These are phyloP conservation scores for Fraxinus floribunda DNA, from an alignment of 305 asterid genomes.

Conservation along the genomic window DNA sequence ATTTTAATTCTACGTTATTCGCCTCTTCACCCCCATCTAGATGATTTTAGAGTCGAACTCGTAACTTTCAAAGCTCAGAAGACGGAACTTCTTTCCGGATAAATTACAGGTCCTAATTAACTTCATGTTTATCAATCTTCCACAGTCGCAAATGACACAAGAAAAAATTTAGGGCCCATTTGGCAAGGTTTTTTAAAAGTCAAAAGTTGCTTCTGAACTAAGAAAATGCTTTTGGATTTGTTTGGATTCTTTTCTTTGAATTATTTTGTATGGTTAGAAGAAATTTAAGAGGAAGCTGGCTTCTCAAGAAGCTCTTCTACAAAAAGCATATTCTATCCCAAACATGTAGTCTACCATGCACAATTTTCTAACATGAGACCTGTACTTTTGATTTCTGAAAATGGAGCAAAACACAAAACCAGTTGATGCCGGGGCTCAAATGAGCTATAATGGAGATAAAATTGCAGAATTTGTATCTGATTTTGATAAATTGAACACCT, in stretches of 20 bases:
- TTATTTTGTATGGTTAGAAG: not conserved
- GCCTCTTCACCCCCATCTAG: too few species aligned
- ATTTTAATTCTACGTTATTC: too few species aligned
- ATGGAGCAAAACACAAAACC: conserved; percentile 50
- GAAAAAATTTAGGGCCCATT: not conserved
- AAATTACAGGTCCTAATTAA: conserved; percentile 1
- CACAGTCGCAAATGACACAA: not conserved
- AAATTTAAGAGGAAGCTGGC: not conserved
- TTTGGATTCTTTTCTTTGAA: not conserved
- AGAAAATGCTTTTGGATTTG: not conserved
- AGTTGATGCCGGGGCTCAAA: conserved; percentile 27
- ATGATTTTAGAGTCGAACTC: too few species aligned
- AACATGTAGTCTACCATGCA: not conserved
- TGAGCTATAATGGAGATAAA: conserved; percentile 37
- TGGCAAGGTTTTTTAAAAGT: not conserved
- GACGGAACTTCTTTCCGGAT: conserved; percentile 55
- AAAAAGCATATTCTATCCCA: conserved; percentile 37
- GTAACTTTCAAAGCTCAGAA: conserved; percentile 33
- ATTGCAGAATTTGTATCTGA: conserved; percentile 43
- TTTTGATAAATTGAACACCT: conserved; percentile 38
- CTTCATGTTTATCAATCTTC: not conserved
- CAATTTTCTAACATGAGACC: not conserved
- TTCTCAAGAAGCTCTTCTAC: not conserved
- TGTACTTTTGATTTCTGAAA: conserved; percentile 38
- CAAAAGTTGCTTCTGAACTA: not conserved